Evolutionary conservation across 2,329 filamentous ascomycete species (phyloP).

Genomic region (Diaporthe vaccinii): DNA sequence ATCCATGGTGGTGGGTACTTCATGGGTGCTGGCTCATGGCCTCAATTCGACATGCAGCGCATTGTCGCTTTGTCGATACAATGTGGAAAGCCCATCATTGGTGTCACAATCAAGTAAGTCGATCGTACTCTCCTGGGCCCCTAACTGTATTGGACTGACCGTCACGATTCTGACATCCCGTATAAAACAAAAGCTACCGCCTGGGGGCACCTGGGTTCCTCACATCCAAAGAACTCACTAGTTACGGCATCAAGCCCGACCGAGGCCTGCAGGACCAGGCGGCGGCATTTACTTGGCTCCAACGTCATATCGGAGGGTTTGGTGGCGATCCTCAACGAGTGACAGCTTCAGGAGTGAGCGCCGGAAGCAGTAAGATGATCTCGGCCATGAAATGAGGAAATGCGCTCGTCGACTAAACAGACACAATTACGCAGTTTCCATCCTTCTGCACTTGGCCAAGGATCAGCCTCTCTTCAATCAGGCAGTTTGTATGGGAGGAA

Average conservation of each 20-base stretch:
- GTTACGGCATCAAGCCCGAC: background rate
- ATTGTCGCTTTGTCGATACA: background rate
- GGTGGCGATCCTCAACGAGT: background rate
- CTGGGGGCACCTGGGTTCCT: background rate
- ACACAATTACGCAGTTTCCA: background rate
- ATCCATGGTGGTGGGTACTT: background rate
- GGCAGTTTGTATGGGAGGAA: constrained; percentile 12
- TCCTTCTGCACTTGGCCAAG: background rate
- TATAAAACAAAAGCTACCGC: background rate
- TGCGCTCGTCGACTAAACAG: background rate
- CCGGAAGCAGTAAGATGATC: background rate
- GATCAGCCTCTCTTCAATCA: background rate
- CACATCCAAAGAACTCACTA: background rate
- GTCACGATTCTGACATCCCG: background rate
- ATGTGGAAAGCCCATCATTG: background rate
- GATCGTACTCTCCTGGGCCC: accelerated
- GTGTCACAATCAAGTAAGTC: background rate
- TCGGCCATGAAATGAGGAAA: background rate
- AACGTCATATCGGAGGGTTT: background rate
- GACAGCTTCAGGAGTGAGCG: constrained; percentile 1
- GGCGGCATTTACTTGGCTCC: background rate
- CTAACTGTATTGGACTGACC: background rate
- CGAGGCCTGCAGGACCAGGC: background rate
- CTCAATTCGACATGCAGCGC: background rate
- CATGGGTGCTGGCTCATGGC: constrained; percentile 5